Base-by-base conservation (phyloP, 768 basidiomycete genomes). In the Trametes cubensis region DNA sequence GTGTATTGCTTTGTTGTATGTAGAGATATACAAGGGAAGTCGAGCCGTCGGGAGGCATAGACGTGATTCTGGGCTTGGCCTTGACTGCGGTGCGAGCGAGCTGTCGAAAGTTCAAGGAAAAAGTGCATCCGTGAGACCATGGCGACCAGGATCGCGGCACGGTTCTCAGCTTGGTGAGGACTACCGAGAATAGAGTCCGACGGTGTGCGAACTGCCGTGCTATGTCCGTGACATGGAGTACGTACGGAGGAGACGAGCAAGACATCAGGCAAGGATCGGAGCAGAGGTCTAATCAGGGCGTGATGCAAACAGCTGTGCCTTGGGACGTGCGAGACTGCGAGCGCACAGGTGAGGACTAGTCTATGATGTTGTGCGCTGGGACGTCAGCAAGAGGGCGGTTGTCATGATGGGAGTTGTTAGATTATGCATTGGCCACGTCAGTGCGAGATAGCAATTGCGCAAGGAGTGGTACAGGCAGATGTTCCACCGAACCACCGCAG, bases 261-360 rank as follows among this genome's bases (percentile, higher is more conserved):
- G 45, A 42, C 46, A 61, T 61, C 60, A 55, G 38, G 25, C 47
- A 6, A 25, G 59, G 53, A 61, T 61, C 60, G 48, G 60, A 61
- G 52, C 59, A 54, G 23, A 46, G 39, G 23, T 41, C 38, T 23
- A 30, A 55, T 54, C 60, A 61, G 42, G 46, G 28, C 47, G 46
- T 49, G 52, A 59, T 59, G 58, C 40, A 40, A 18, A 25, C 5
- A 41, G n/a, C 58, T 38, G 50, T 47, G 58, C 50, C 18, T 17
- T 25, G 42, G 28, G 40, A 40, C 50, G 42, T 26, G 13, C 28
- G 30, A 34, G 34, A 11, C 34, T 7, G 52, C 7, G 26, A 38
- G 38, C 13, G 28, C n/a, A 17, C 10, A 18, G 20, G 21, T 30
- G 41, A 8, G 14, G 26, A 49, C 25, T 23, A 28, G 40, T 42